Percentiles rank a stretch among this genome's conserved stretches.
Evolutionary conservation across 2,329 filamentous ascomycete genomes (phyloP).

Genomic region (Lachnellula occidentalis): DNA sequence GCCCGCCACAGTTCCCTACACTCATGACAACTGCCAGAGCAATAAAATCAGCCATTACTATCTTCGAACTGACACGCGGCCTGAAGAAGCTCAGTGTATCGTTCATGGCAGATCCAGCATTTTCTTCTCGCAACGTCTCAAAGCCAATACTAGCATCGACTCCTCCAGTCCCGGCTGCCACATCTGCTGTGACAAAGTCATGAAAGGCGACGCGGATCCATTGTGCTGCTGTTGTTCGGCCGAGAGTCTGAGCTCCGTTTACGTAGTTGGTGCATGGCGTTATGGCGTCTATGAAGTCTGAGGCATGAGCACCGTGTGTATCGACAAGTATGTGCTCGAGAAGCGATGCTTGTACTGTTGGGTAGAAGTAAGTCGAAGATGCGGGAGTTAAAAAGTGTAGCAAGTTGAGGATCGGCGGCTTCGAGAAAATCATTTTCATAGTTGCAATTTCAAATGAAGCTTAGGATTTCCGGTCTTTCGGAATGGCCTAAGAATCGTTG

Average conservation of each 20-base stretch:
- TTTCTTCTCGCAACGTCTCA: slow-evolving; percentile 49
- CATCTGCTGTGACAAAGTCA: slow-evolving; percentile 51
- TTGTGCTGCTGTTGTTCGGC: slow-evolving; percentile 52
- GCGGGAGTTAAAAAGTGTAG: neutral
- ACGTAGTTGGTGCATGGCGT: slow-evolving; percentile 51
- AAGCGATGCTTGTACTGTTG: slow-evolving; percentile 14
- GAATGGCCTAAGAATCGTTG: no score
- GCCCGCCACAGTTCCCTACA: slow-evolving; percentile 53
- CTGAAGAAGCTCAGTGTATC: slow-evolving; percentile 18
- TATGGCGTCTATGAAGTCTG: slow-evolving; percentile 47
- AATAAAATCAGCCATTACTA: slow-evolving; percentile 37
- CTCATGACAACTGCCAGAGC: slow-evolving; percentile 48
- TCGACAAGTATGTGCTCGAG: slow-evolving; percentile 23
- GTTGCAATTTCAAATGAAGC: neutral
- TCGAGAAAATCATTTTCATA: neutral
- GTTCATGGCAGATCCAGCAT: slow-evolving; percentile 48
- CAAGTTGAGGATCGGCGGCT: neutral
- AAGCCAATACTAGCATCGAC: slow-evolving; percentile 56
- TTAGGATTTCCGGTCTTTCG: neutral
- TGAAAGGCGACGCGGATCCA: slow-evolving; percentile 57
- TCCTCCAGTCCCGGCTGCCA: slow-evolving; percentile 44
- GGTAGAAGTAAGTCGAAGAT: slow-evolving; percentile 17
- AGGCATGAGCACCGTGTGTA: slow-evolving; percentile 17
- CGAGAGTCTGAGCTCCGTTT: slow-evolving; percentile 44
- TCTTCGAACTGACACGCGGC: slow-evolving; percentile 15